Percentiles rank a stretch among this genome's conserved stretches.
phyloP scores from a whole-genome alignment of 345 rosid genomes.

The Schrenkiella parvula region DNA sequence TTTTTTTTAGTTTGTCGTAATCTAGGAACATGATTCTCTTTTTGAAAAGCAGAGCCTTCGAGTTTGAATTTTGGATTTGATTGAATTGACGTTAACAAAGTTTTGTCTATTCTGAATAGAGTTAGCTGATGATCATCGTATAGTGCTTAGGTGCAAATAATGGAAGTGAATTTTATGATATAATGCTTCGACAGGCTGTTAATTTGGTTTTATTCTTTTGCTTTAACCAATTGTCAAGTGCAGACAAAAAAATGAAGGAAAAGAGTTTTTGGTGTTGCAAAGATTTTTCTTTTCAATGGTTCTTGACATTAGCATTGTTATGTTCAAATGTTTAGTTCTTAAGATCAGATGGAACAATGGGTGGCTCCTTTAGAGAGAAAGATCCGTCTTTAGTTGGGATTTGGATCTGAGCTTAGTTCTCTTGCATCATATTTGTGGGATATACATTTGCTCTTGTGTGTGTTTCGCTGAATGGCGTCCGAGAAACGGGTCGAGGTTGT shows the following conservation, averaged over 20 bases:
- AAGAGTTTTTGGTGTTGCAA: neutral
- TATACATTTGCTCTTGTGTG: constrained; percentile 12
- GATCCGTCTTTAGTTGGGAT: neutral
- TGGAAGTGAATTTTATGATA: neutral
- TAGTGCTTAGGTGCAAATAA: neutral
- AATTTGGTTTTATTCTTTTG: neutral
- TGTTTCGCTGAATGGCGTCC: constrained; percentile 62
- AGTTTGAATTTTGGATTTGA: neutral
- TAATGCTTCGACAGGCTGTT: neutral
- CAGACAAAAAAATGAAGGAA: neutral
- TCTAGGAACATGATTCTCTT: neutral
- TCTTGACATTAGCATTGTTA: constrained; percentile 12
- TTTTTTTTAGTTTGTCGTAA: constrained; percentile 1
- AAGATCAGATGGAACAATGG: constrained; percentile 28
- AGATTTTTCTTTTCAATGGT: neutral
- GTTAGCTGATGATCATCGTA: neutral
- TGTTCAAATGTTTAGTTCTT: neutral
- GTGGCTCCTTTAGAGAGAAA: constrained; percentile 17
- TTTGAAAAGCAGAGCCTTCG: neutral
- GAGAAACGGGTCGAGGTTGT: constrained; percentile 43
- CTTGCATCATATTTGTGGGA: neutral
- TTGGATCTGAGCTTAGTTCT: constrained; percentile 25
- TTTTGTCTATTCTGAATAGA: neutral
- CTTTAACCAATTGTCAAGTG: neutral
- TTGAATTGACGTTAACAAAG: neutral